A percentile compares a stretch with the other conserved stretches of the same genome.
Conservation (phyloP, 176 grass and related monocot genomes). For the Lolium multiflorum region DNA sequence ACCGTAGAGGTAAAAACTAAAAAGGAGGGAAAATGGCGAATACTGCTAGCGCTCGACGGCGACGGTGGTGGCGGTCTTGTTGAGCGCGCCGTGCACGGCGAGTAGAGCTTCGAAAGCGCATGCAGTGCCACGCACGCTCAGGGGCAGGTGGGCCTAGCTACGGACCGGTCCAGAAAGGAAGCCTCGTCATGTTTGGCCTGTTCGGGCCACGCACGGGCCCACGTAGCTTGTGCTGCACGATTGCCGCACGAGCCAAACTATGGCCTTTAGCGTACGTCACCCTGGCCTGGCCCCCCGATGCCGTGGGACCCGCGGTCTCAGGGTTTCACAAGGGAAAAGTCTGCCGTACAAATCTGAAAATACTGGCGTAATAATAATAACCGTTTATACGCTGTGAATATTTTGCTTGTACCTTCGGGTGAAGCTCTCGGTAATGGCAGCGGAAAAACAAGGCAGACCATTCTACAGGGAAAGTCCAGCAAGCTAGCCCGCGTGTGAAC, state of each 20-base stretch:
- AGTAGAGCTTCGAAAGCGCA: background rate
- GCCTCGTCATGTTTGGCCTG: background rate
- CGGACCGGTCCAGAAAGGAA: background rate
- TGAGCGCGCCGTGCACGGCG: background rate
- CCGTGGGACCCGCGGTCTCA: no score
- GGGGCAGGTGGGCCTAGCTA: background rate
- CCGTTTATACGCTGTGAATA: no score
- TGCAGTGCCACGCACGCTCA: background rate
- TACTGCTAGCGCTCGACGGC: no score
- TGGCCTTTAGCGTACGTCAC: no score
- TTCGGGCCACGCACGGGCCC: background rate
- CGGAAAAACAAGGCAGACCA: no score
- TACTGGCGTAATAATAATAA: background rate
- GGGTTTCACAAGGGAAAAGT: no score
- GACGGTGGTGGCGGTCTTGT: background rate
- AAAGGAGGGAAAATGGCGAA: background rate
- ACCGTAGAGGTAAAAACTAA: background rate
- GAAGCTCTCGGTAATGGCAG: no score
- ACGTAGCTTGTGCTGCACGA: conserved; percentile 37
- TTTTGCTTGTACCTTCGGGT: no score
- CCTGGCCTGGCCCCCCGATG: no score
- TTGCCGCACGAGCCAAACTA: background rate
- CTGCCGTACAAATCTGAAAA: no score
- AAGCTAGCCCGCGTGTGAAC: background rate
- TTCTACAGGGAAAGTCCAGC: no score